phyloP scores from a whole-genome alignment of 192 early-diverging fungal genomes.

The Geranomyces michiganensis region DNA sequence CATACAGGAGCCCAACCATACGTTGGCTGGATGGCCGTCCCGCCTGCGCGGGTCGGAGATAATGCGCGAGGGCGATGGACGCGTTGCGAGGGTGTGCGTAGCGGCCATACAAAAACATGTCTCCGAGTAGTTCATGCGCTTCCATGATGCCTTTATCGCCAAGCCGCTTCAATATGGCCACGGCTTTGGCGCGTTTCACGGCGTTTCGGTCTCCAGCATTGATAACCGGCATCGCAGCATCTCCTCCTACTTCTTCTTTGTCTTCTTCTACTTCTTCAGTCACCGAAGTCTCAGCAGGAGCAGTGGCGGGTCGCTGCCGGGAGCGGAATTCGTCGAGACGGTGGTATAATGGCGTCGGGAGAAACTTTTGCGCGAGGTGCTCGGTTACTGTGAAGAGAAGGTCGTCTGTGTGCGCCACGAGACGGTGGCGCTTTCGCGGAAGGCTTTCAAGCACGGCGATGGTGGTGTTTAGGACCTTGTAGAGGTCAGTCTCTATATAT shows the following conservation, averaged over 20 bases:
- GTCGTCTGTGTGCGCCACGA: background rate
- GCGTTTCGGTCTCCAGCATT: slow-evolving; percentile 12
- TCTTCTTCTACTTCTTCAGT: no score
- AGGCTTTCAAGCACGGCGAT: background rate
- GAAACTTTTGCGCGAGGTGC: background rate
- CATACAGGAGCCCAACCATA: slow-evolving; percentile 87
- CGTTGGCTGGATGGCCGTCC: slow-evolving; percentile 87
- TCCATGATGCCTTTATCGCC: slow-evolving; percentile 55
- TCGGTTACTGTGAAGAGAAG: background rate
- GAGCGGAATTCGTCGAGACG: background rate
- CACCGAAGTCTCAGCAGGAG: no score
- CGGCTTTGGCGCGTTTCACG: slow-evolving; percentile 41
- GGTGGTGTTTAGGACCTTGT: background rate
- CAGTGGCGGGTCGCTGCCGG: background rate
- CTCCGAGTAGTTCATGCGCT: slow-evolving; percentile 66
- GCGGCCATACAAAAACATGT: slow-evolving; percentile 68
- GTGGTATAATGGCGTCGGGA: background rate
- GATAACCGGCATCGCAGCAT: slow-evolving; percentile 27
- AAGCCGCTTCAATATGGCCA: slow-evolving; percentile 49
- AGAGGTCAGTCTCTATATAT: background rate
- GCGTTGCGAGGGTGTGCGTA: slow-evolving; percentile 63
- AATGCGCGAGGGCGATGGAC: slow-evolving; percentile 64
- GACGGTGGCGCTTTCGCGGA: background rate
- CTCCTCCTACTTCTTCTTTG: no score
- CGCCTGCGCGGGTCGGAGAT: slow-evolving; percentile 57